phyloP scores from a whole-genome alignment of 345 rosid species.

The Mangifera indica region DNA sequence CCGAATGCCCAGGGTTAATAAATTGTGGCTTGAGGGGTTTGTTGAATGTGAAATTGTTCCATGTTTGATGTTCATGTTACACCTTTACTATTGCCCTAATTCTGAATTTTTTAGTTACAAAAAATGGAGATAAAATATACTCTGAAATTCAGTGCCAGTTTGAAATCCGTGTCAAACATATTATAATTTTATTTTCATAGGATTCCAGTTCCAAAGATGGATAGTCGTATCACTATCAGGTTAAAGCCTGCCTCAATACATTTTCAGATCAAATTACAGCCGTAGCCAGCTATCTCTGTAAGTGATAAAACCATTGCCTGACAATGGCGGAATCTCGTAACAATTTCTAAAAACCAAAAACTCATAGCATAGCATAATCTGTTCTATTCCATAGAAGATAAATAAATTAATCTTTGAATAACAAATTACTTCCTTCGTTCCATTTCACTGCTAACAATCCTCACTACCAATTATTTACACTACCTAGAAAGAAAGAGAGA shows the following conservation, averaged over 20 bases:
- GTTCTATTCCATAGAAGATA: conserved; percentile 7
- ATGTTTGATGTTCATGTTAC: too few relatives aligned
- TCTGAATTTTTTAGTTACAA: too few relatives aligned
- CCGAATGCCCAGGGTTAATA: too few relatives aligned
- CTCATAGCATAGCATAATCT: not conserved
- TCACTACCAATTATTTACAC: not conserved
- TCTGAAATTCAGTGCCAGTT: too few relatives aligned
- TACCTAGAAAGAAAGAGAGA: not conserved
- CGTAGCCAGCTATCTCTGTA: conserved; percentile 16
- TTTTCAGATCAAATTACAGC: conserved; percentile 11
- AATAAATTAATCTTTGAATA: conserved; percentile 9
- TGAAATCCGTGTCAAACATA: too few relatives aligned
- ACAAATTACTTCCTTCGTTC: not conserved
- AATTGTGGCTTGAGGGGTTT: too few relatives aligned
- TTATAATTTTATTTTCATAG: too few relatives aligned
- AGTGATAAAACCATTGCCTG: conserved; percentile 19
- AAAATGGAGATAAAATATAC: too few relatives aligned
- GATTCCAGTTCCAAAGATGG: not conserved
- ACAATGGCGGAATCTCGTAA: not conserved
- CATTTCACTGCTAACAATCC: not conserved
- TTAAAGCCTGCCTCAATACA: not conserved
- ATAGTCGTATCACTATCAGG: not conserved
- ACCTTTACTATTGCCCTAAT: too few relatives aligned
- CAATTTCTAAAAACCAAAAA: not conserved
- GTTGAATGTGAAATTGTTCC: too few relatives aligned